Conservation (phyloP, 805 yeast species). For the Yarrowia keelungensis region DNA sequence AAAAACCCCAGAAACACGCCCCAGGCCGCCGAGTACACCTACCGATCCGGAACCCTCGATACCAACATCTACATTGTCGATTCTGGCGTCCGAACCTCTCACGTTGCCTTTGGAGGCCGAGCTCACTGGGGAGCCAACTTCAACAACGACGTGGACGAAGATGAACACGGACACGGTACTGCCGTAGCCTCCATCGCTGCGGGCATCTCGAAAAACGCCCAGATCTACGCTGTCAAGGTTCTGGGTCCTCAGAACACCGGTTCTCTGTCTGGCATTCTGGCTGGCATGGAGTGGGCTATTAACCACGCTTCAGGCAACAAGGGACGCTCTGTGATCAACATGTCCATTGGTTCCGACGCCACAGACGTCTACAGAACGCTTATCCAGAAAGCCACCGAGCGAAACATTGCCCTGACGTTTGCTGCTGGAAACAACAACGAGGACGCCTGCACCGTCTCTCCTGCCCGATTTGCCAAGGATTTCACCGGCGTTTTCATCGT, state of each 20-base stretch:
- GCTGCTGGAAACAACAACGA: constrained; percentile 70
- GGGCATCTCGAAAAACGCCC: constrained; percentile 67
- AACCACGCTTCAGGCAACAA: constrained; percentile 45
- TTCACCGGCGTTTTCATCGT: constrained; percentile 67
- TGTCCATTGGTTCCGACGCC: constrained; percentile 21
- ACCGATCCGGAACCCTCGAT: constrained; percentile 80
- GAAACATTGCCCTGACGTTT: not conserved
- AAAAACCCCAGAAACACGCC: constrained; percentile 50
- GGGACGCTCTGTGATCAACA: constrained; percentile 19
- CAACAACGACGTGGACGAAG: constrained; percentile 75
- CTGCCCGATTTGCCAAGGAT: constrained; percentile 61
- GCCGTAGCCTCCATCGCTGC: constrained; percentile 91
- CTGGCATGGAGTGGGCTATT: constrained; percentile 67
- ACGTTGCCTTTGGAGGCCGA: constrained; percentile 81
- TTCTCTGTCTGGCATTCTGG: constrained; percentile 64
- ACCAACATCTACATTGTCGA: constrained; percentile 88
- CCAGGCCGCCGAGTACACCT: constrained; percentile 67
- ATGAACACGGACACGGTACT: constrained; percentile 94
- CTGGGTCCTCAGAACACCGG: constrained; percentile 66
- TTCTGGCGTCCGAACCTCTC: constrained; percentile 83
- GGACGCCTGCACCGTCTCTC: constrained; percentile 82
- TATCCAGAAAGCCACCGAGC: constrained; percentile 8
- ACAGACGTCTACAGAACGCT: constrained; percentile 17
- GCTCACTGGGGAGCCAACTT: constrained; percentile 87
- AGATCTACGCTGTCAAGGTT: constrained; percentile 66